Evolutionary conservation across 345 rosid species (phyloP).

Genomic region (Eucalyptus caleyi): DNA sequence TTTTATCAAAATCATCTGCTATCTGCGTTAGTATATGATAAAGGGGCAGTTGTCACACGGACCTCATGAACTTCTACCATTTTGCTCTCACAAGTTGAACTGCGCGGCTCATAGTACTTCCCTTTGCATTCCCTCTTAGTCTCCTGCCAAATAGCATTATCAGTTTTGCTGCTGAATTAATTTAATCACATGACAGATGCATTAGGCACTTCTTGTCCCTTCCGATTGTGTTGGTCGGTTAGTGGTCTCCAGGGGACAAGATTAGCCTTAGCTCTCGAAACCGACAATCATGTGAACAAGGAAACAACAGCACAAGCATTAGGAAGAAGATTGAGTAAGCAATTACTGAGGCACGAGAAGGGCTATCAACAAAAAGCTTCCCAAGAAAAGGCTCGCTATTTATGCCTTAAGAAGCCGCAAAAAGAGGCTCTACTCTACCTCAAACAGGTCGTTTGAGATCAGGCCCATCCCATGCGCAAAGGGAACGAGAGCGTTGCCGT

Average conservation of each 20-base stretch:
- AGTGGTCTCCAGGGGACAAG: neutral
- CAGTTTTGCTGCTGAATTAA: neutral
- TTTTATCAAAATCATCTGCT: neutral
- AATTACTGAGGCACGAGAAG: neutral
- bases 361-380: neutral
- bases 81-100: constrained; percentile 16
- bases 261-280: neutral
- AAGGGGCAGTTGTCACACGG: neutral
- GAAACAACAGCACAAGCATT: neutral
- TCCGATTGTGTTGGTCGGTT: neutral
- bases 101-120: constrained; percentile 27
- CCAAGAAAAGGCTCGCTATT: neutral
- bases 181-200: neutral
- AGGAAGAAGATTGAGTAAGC: neutral
- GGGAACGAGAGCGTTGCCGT: constrained; percentile 26
- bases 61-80: neutral
- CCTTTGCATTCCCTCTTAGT: constrained; percentile 41
- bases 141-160: constrained; percentile 26
- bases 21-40: neutral
- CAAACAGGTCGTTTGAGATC: constrained; percentile 24
- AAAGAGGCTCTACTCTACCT: neutral
- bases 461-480: constrained; percentile 40
- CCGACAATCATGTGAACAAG: neutral
- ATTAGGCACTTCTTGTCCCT: neutral
- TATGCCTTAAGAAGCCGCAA: neutral